Percentiles rank a stretch among this genome's conserved stretches.
Conservation (phyloP, 2,329 filamentous ascomycete species). For the Fusarium sp. region DNA sequence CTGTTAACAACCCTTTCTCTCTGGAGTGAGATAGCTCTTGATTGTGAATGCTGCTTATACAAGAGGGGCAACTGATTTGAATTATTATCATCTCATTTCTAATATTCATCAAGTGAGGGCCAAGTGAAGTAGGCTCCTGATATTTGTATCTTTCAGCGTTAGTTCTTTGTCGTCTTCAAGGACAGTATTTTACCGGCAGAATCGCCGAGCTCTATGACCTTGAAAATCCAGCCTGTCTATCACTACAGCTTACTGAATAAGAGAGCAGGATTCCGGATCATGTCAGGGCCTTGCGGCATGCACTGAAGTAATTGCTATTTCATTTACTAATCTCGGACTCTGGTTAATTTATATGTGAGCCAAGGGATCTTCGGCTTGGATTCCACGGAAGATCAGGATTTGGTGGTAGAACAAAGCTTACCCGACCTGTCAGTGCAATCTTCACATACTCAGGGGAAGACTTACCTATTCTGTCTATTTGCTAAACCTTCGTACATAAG, state of each 20-base stretch:
- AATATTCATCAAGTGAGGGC: accelerated
- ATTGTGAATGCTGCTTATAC: not conserved
- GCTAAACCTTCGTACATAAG: conserved; percentile 12
- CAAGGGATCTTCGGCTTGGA: not conserved
- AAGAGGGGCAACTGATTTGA: not conserved
- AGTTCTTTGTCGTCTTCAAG: accelerated
- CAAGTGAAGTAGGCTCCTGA: accelerated
- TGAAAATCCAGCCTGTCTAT: too few relatives aligned
- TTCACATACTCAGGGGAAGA: accelerated
- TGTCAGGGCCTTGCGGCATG: accelerated
- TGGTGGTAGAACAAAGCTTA: not conserved
- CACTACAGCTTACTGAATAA: accelerated
- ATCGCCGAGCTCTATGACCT: accelerated
- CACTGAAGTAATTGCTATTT: accelerated
- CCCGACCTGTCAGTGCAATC: accelerated
- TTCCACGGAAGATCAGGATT: conserved; percentile 12
- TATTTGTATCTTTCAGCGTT: accelerated
- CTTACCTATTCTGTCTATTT: conserved; percentile 8
- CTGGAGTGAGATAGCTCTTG: not conserved
- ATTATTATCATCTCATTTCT: accelerated
- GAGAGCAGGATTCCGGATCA: accelerated
- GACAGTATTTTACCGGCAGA: accelerated
- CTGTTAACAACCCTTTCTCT: not conserved
- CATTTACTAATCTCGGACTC: accelerated
- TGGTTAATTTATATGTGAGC: accelerated